Evolutionary conservation across 805 yeast species (phyloP), one percentile per base, ranked within the genome.

Genomic region (Ascoidea asiatica): DNA sequence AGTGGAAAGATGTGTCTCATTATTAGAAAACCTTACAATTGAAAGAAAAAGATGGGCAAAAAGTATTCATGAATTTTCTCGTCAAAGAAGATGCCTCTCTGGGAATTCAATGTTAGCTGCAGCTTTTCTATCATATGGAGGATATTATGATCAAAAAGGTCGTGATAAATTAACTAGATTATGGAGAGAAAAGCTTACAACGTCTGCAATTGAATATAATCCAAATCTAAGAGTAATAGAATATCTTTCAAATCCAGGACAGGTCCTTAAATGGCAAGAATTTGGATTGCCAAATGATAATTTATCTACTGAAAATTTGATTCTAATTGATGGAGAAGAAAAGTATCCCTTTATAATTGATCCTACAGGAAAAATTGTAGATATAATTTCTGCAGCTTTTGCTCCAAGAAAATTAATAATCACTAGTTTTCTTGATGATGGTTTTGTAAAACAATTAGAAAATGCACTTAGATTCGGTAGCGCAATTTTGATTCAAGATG

Each of bases 401-500:
- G 49, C 49, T 0, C 64, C 67, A 0, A 59, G 61, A 39, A 67
- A 66, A 44, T 52, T 79, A 5, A 60, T 70, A 2, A 56, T 77
- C 0, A 75, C 95, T 0, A 83, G 94, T 53, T 85, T 90, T 54
- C 59, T 81, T 39, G 87, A 83, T 52, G 72, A 68, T 4, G 74
- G 81, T 0, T 84, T 79, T 56, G 56, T 72, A 2, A 79, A 77
- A 50, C 81, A 76, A 39, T 55, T 90, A 15, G 95, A 88, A 56
- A 82, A 86, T 53, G 81, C 95, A 0, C 56, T 89, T 21, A 66
- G 92, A 50, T 89, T 89, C 66, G 97, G 97, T 4, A 87, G 85
- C 2, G 53, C 73, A 1, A 63, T 90, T 5, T 55, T 89, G 13
- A 69, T 90, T 17, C 76, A 76, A 51, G 90, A 90, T 61, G 88